These are phyloP conservation scores for Orychophragmus violaceus DNA, from an alignment of 345 rosid species.

Conservation along the genomic window DNA sequence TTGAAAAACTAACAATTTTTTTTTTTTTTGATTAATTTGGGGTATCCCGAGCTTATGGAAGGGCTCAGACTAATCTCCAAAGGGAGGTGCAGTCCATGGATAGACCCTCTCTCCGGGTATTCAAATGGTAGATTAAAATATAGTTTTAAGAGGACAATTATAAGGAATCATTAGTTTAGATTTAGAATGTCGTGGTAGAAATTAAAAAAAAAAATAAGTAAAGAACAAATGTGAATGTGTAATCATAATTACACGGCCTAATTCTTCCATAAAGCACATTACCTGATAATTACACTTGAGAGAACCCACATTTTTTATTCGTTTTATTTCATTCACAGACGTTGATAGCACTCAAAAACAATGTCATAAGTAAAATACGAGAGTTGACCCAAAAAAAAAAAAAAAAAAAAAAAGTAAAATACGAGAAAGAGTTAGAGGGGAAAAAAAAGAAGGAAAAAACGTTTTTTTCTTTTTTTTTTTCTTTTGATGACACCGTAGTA, in stretches of 20 bases:
- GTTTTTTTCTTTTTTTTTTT: too few species aligned
- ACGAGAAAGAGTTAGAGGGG: background rate
- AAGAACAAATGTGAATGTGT: constrained; percentile 1
- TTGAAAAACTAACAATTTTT: background rate
- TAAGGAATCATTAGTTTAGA: constrained; percentile 5
- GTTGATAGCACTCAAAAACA: background rate
- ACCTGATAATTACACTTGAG: constrained; percentile 18
- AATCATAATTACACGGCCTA: constrained; percentile 23
- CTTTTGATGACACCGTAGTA: too few species aligned
- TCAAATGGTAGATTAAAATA: too few species aligned
- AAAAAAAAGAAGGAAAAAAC: too few species aligned
- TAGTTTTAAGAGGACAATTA: background rate
- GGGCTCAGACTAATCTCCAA: too few species aligned
- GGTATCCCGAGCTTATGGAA: too few species aligned
- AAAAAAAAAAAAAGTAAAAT: too few species aligned
- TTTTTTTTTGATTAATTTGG: too few species aligned
- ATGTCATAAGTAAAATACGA: background rate
- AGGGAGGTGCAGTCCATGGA: too few species aligned
- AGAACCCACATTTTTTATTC: background rate
- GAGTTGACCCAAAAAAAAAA: too few species aligned
- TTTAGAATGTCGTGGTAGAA: background rate
- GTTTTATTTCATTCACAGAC: constrained; percentile 2
- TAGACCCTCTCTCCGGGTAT: too few species aligned
- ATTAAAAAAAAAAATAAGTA: background rate
- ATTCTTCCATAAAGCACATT: constrained; percentile 16